Evolutionary conservation across 2,329 filamentous ascomycete genomes (phyloP).

Genomic region (Ophiostoma pallidulum): DNA sequence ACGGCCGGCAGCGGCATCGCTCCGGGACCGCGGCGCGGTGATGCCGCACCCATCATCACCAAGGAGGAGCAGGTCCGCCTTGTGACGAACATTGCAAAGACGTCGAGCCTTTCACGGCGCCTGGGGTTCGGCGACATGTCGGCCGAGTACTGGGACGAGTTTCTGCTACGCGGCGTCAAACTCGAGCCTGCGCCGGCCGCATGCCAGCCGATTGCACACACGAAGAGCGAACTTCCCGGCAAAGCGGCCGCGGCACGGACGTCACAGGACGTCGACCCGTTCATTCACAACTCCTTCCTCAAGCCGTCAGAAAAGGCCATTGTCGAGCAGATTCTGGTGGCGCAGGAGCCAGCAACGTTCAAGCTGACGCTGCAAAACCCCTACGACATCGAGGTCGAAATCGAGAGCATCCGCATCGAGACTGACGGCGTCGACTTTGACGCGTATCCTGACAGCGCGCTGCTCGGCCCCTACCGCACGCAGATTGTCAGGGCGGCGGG

Average conservation of each 20-base stretch:
- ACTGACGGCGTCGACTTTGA: conserved; percentile 67
- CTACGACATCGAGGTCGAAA: conserved; percentile 83
- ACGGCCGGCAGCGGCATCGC: conserved; percentile 74
- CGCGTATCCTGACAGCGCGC: conserved; percentile 51
- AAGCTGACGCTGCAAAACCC: conserved; percentile 84
- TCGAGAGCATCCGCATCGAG: conserved; percentile 71
- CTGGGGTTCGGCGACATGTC: conserved; percentile 60
- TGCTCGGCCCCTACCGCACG: conserved; percentile 73
- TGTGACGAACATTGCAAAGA: conserved; percentile 78
- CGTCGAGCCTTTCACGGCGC: conserved; percentile 64
- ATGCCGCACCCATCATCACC: conserved; percentile 60
- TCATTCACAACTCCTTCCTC: conserved; percentile 90
- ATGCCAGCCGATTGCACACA: conserved; percentile 57
- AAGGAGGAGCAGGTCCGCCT: conserved; percentile 79
- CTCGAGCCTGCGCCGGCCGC: conserved; percentile 53
- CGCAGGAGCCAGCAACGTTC: conserved; percentile 69
- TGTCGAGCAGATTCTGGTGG: conserved; percentile 62
- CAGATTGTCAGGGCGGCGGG: conserved; percentile 68
- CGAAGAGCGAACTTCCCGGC: conserved; percentile 44
- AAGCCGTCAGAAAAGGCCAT: conserved; percentile 53
- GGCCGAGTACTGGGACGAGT: conserved; percentile 96
- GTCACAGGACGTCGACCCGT: conserved; percentile 64
- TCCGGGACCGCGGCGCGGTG: conserved; percentile 57
- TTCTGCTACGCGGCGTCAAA: conserved; percentile 69
- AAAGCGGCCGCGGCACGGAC: conserved; percentile 36